These are phyloP conservation scores for Lactifluus pinguis DNA, from an alignment of 768 basidiomycete genomes.

Conservation along the genomic window DNA sequence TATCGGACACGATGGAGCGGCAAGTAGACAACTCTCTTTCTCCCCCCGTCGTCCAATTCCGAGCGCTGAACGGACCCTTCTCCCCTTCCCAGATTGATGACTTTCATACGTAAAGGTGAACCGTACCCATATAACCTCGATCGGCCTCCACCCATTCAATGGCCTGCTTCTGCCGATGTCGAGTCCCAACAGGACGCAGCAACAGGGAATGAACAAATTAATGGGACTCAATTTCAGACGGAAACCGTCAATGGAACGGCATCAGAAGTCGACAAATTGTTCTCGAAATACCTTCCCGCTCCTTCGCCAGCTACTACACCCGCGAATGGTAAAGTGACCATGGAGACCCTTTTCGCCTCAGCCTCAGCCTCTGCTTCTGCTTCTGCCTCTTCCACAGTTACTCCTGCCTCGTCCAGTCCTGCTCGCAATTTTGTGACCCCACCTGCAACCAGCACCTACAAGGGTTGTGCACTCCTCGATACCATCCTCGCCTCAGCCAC, in stretches of 20 bases:
- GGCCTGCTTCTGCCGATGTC: conserved; percentile 29
- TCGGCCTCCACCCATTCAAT: conserved; percentile 40
- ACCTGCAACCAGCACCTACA: conserved; percentile 25
- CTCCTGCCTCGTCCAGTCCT: conserved; percentile 16
- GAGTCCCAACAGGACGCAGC: not conserved
- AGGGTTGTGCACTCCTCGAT: conserved; percentile 53
- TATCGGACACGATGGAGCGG: conserved; percentile 66
- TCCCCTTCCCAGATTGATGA: conserved; percentile 28
- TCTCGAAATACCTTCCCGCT: conserved; percentile 34
- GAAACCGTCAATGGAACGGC: conserved; percentile 16
- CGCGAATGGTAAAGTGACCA: conserved; percentile 28
- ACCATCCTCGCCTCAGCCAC: conserved; percentile 68
- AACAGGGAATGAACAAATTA: not conserved
- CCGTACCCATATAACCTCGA: conserved; percentile 71
- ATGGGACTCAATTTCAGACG: not conserved
- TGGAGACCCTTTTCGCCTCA: conserved; percentile 41
- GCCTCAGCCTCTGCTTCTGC: conserved; percentile 3
- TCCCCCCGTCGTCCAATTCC: not conserved
- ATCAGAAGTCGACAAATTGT: conserved; percentile 37
- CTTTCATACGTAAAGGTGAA: conserved; percentile 55
- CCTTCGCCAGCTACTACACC: conserved; percentile 22
- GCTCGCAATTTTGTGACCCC: conserved; percentile 5
- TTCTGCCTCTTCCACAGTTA: not conserved
- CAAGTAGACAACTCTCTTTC: conserved; percentile 23
- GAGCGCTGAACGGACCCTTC: not conserved